Evolutionary conservation across 176 grass and related monocot genomes (phyloP), one percentile per base, ranked within the genome.

Genomic region (Phyllostachys edulis): DNA sequence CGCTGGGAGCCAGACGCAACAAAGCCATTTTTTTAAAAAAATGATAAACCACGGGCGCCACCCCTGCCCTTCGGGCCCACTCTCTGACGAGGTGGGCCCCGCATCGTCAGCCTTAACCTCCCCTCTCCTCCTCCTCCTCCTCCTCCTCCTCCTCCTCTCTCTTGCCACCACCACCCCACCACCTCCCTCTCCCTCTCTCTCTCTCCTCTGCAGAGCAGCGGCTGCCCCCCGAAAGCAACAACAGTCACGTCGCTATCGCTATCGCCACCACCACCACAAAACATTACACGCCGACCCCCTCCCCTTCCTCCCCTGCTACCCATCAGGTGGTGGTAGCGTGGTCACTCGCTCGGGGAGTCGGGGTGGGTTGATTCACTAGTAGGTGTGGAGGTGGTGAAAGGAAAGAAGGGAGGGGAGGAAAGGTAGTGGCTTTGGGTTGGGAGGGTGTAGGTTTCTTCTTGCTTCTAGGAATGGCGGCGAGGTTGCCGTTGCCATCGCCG

Each of bases 211-310:
- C 82, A 75, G 76, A 20, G 71, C 87, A 87, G 73, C 65, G 69
- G 71, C 74, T 80, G 79, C 86, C 37, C 68, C 80, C 88, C 79
- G 88, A 91, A 91, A 93, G 89, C 87, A 95, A 83, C 84, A 65
- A 90, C 91, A 79, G 93, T 95, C 87, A 98, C 89, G 96, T 98
- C 96, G 91, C 91, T 92, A 89, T 98, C 96, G 91, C 91, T 92
- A 89, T 95, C 93, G 85, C 72, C 89, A 77, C 72, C 90, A 77
- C 90, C 95, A 38, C 65, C 83, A 80, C 84, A 87, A 79, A 60
- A 34, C 77, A 24, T 73, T 81, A 39, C 79, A 85, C 71, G 78
- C 86, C 79, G 37, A 46, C 34, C 71, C 52, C 49, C 36, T 26
- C 51, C 5, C 87, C 29, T 47, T 55, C 62, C 67, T 67, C 27